These are phyloP conservation scores for Pseudopithomyces chartarum DNA, from an alignment of 2,329 filamentous ascomycete species.

Conservation along the genomic window DNA sequence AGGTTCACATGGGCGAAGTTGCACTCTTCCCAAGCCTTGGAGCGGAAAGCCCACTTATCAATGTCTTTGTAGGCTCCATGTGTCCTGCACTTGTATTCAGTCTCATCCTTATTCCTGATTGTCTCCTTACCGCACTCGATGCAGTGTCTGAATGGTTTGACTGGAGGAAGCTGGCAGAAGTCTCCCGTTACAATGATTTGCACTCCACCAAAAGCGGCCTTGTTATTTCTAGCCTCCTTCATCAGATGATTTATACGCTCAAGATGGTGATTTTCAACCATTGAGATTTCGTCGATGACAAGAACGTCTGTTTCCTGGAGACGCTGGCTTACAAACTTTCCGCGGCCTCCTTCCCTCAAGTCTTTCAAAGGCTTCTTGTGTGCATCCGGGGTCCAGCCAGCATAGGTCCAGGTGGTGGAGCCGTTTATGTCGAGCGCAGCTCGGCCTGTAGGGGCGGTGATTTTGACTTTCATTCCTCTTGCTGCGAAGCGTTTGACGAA, in stretches of 20 bases:
- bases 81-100: constrained; percentile 24
- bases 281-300: constrained; percentile 70
- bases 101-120: constrained; percentile 19
- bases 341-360: constrained; percentile 39
- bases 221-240: constrained; percentile 43
- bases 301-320: constrained; percentile 58
- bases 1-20: constrained; percentile 60
- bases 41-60: constrained; percentile 67
- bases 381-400: constrained; percentile 59
- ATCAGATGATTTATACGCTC: constrained; percentile 55
- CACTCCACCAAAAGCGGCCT: constrained; percentile 52
- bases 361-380: constrained; percentile 50
- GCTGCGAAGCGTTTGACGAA: constrained; percentile 49
- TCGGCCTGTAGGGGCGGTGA: constrained; percentile 65
- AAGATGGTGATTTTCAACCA: constrained; percentile 63
- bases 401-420: constrained; percentile 61
- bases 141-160: constrained; percentile 61
- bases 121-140: constrained; percentile 53
- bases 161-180: constrained; percentile 57
- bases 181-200: constrained; percentile 65
- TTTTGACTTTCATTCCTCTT: constrained; percentile 49
- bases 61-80: constrained; percentile 50
- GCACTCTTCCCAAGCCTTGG: constrained; percentile 59
- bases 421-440: constrained; percentile 64
- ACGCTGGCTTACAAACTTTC: constrained; percentile 42